Percentiles rank a stretch among this genome's conserved stretches.
phyloP scores from a whole-genome alignment of 345 rosid genomes.

The Aquilaria malaccensis region DNA sequence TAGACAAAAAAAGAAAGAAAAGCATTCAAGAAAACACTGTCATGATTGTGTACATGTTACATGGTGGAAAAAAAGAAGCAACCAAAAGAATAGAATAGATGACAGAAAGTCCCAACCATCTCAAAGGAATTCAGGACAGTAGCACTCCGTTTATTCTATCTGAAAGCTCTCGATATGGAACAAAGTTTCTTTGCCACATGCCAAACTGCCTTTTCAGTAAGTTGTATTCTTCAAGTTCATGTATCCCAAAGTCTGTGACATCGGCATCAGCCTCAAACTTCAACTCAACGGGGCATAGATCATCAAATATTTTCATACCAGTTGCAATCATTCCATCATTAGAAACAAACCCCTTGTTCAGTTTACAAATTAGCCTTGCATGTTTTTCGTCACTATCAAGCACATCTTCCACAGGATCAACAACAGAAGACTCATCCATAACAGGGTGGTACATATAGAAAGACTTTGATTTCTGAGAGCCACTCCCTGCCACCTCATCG shows the following conservation, averaged over 20 bases:
- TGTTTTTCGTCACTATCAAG: slow-evolving; percentile 16
- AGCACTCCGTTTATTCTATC: no score
- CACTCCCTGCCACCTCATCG: slow-evolving; percentile 17
- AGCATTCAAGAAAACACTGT: no score
- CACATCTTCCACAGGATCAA: slow-evolving; percentile 3
- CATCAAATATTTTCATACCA: slow-evolving; percentile 37
- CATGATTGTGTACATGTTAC: no score
- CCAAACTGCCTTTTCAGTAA: slow-evolving; percentile 30
- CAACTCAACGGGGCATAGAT: slow-evolving; percentile 47
- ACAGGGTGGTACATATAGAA: slow-evolving; percentile 35
- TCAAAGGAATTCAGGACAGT: no score
- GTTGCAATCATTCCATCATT: slow-evolving; percentile 5
- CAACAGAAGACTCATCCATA: slow-evolving; percentile 14
- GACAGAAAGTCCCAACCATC: no score
- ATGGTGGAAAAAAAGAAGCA: no score
- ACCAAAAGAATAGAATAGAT: no score
- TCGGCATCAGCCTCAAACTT: slow-evolving; percentile 27
- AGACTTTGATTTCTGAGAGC: slow-evolving; percentile 25
- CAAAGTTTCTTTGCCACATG: slow-evolving; percentile 33
- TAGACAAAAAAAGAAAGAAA: no score
- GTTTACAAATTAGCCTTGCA: slow-evolving; percentile 34
- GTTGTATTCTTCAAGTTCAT: slow-evolving; percentile 21
- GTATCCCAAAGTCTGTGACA: slow-evolving; percentile 18
- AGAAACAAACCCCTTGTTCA: slow-evolving; percentile 15
- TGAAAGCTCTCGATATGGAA: slow-evolving; percentile 29